phyloP scores from a whole-genome alignment of 306 rosid species.

The Cyclanthera cordifolia region DNA sequence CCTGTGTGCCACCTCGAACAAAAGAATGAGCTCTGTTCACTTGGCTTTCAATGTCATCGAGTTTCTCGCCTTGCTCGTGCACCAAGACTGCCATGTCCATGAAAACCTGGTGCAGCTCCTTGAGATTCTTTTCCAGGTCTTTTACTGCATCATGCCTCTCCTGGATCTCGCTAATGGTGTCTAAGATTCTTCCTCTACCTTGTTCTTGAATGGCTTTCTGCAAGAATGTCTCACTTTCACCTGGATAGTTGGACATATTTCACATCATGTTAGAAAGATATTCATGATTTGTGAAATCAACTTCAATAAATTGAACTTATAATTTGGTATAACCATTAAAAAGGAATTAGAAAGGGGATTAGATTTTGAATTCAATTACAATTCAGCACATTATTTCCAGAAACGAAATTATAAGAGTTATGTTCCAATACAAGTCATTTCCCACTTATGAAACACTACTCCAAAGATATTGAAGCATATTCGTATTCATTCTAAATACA shows the following conservation, averaged over 20 bases:
- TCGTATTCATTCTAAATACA: background rate
- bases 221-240: constrained; percentile 79
- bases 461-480: background rate
- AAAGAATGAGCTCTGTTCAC: constrained; percentile 56
- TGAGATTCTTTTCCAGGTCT: constrained; percentile 68
- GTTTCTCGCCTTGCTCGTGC: constrained; percentile 60
- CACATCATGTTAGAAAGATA: background rate
- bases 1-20: constrained; percentile 43
- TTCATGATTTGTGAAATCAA: background rate
- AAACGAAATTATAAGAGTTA: background rate
- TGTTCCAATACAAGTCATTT: background rate
- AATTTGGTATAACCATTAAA: background rate
- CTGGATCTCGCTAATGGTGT: constrained; percentile 70
- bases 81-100: constrained; percentile 90
- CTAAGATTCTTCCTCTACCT: constrained; percentile 61
- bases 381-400: background rate
- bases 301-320: background rate
- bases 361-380: background rate
- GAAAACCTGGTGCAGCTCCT: constrained; percentile 80
- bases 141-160: constrained; percentile 77
- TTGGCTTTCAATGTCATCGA: constrained; percentile 77
- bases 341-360: background rate
- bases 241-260: constrained; percentile 24
- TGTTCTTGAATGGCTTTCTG: constrained; percentile 75
- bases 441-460: background rate